Conservation (phyloP, 2,329 filamentous ascomycete genomes). For the Tympanopsis confertula region DNA sequence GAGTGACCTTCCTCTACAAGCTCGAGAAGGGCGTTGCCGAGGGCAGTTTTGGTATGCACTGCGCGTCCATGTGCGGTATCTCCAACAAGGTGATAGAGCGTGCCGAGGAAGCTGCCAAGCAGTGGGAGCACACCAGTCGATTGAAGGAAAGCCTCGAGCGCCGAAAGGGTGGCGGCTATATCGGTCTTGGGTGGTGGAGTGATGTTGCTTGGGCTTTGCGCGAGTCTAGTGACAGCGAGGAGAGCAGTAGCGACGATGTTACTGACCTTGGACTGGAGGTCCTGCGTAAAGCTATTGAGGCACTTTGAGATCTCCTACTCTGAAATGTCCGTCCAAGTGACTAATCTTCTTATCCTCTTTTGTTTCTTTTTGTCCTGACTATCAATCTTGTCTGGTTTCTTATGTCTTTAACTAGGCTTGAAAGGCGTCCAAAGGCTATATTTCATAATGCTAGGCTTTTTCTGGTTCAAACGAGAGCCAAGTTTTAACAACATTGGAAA, state of each 20-base stretch:
- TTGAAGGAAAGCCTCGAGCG: slow-evolving; percentile 80
- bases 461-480: no score
- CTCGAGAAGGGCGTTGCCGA: slow-evolving; percentile 88
- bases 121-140: slow-evolving; percentile 90
- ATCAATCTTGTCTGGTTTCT: no score
- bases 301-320: not conserved
- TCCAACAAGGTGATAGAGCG: slow-evolving; percentile 68
- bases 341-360: no score
- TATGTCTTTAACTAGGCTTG: no score
- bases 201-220: slow-evolving; percentile 44
- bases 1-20: slow-evolving; percentile 94
- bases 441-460: no score
- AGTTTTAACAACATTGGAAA: no score
- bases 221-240: not conserved
- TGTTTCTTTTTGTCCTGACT: no score
- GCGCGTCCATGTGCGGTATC: slow-evolving; percentile 95
- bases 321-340: no score
- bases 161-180: slow-evolving; percentile 66
- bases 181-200: slow-evolving; percentile 77
- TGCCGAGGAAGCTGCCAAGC: slow-evolving; percentile 76
- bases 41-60: slow-evolving; percentile 98
- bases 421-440: no score
- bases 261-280: not conserved
- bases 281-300: not conserved
- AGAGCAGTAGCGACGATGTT: not conserved